Conservation (phyloP, 1,284 basidiomycete species). For the Amylostereum chailletii region DNA sequence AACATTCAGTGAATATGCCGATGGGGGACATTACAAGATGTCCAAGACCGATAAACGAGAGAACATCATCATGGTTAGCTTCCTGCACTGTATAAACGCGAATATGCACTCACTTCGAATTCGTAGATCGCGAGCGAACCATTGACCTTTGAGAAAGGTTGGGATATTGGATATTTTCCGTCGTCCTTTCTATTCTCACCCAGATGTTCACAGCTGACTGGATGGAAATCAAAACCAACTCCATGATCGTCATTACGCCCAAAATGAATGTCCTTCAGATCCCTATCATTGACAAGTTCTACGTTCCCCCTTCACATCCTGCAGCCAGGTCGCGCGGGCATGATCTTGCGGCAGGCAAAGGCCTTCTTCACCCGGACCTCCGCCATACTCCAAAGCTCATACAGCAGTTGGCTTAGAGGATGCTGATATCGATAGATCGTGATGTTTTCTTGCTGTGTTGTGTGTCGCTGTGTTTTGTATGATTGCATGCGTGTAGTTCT, state of each 20-base stretch:
- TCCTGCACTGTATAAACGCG: not conserved
- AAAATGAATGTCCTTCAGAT: constrained; percentile 94
- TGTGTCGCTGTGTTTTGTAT: no score
- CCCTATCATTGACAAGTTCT: constrained; percentile 89
- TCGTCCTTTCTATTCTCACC: not conserved
- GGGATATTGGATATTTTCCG: constrained; percentile 7
- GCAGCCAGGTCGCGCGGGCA: constrained; percentile 52
- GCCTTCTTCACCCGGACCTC: constrained; percentile 45
- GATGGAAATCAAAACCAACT: constrained; percentile 96
- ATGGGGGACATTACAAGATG: constrained; percentile 89
- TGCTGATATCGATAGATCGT: no score
- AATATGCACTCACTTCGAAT: not conserved
- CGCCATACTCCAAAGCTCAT: no score
- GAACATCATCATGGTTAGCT: constrained; percentile 78
- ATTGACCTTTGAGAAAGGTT: constrained; percentile 88
- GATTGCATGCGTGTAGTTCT: no score
- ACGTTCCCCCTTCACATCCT: constrained; percentile 72
- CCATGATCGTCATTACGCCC: constrained; percentile 84
- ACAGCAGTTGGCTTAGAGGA: no score
- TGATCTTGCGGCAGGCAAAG: constrained; percentile 70
- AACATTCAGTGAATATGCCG: constrained; percentile 85
- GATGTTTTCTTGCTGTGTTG: no score
- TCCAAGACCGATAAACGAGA: constrained; percentile 93
- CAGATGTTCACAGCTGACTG: constrained; percentile 56
- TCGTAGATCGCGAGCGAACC: constrained; percentile 78